Percentiles rank a stretch among this genome's conserved stretches.
These are phyloP conservation scores for Fusarium concolor DNA, from an alignment of 2,329 filamentous ascomycete genomes.

Conservation along the genomic window DNA sequence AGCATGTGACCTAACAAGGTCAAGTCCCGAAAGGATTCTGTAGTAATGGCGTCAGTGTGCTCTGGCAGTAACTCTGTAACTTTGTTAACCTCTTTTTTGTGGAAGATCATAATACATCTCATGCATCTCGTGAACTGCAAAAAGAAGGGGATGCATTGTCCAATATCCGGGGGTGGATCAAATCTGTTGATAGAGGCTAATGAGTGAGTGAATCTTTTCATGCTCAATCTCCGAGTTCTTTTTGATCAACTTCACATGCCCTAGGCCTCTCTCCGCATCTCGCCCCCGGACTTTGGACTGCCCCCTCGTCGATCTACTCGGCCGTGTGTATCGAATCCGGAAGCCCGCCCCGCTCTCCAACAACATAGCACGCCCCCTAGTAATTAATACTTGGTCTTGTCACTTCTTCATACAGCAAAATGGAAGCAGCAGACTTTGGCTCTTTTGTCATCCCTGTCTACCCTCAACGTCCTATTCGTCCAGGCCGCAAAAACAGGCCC, in stretches of 20 bases:
- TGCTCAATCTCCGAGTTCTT: slow-evolving; percentile 12
- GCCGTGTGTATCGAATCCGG: slow-evolving; percentile 43
- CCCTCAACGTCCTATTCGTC: slow-evolving; percentile 29
- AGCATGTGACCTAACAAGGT: slow-evolving; percentile 21
- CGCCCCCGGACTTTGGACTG: slow-evolving; percentile 21
- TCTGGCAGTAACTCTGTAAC: no score
- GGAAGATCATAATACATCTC: no score
- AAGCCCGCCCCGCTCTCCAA: slow-evolving; percentile 24
- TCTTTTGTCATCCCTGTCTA: slow-evolving; percentile 29
- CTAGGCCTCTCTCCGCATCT: slow-evolving; percentile 30
- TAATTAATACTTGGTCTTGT: neutral
- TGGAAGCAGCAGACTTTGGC: neutral
- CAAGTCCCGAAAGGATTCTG: slow-evolving; percentile 9
- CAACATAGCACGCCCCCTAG: slow-evolving; percentile 2
- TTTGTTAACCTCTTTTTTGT: no score
- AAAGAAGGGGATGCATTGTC: neutral
- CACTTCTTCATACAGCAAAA: no score
- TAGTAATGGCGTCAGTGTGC: neutral
- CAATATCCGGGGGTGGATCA: slow-evolving; percentile 28
- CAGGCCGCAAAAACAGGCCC: neutral
- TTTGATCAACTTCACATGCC: slow-evolving; percentile 20
- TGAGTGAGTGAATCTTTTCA: neutral
- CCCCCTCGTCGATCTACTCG: slow-evolving; percentile 41
- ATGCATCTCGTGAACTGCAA: no score
- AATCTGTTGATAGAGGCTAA: neutral